phyloP scores from a whole-genome alignment of 2,329 filamentous ascomycete genomes.

The Nothophoma quercina region DNA sequence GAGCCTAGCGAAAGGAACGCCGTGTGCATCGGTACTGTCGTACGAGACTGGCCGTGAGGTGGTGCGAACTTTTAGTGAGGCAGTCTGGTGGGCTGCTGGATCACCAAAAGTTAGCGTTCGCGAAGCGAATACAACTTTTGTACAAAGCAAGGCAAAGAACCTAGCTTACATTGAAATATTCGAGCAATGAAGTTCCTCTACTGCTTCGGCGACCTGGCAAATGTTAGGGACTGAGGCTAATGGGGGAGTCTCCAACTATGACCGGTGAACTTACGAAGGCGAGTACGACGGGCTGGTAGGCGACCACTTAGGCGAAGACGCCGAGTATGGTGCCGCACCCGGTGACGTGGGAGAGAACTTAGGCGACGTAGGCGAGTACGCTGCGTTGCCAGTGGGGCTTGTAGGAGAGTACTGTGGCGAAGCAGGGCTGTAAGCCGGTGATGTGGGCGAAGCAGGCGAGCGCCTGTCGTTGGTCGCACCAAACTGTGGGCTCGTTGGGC shows the following conservation, averaged over 20 bases:
- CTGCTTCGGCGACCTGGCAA: slow-evolving; percentile 44
- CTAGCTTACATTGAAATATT: slow-evolving; percentile 39
- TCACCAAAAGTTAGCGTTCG: slow-evolving; percentile 44
- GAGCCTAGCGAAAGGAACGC: slow-evolving; percentile 51
- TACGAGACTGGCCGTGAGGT: slow-evolving; percentile 25
- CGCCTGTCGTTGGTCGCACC: slow-evolving; percentile 41
- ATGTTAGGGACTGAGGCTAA: slow-evolving; percentile 28
- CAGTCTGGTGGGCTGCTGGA: slow-evolving; percentile 26
- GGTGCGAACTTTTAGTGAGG: slow-evolving; percentile 30
- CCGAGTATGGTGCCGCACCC: slow-evolving; percentile 36
- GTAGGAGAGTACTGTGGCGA: slow-evolving; percentile 64
- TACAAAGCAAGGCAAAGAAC: slow-evolving; percentile 45
- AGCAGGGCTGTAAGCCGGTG: slow-evolving; percentile 75
- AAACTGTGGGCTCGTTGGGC: slow-evolving; percentile 60
- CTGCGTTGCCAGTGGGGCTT: slow-evolving; percentile 59
- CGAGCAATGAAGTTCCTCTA: slow-evolving; percentile 25
- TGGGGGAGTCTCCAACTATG: slow-evolving; percentile 34
- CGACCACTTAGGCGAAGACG: slow-evolving; percentile 51
- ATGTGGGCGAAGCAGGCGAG: slow-evolving; percentile 67
- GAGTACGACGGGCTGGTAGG: slow-evolving; percentile 54
- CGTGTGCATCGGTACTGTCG: slow-evolving; percentile 18
- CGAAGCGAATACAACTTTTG: slow-evolving; percentile 39
- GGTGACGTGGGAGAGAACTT: slow-evolving; percentile 52
- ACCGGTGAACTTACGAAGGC: slow-evolving; percentile 53
- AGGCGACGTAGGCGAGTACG: slow-evolving; percentile 59